Evolutionary conservation across 805 yeast species (phyloP).

Genomic region (Kazachstania bromeliacearum): DNA sequence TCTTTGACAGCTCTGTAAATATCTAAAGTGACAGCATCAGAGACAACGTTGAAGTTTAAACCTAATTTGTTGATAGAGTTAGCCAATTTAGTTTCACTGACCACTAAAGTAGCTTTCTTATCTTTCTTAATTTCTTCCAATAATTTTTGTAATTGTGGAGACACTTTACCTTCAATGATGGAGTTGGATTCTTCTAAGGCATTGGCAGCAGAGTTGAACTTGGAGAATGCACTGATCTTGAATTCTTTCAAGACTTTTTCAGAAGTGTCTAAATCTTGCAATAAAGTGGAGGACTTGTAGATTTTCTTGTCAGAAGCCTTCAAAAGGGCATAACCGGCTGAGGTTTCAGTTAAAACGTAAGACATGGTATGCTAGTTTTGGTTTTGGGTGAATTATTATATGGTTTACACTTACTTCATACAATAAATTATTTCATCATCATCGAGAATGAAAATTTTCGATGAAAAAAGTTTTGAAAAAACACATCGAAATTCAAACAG

Average conservation of each 20-base stretch:
- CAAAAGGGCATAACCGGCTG: slow-evolving; percentile 97
- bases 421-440: too few species aligned
- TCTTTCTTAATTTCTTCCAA: slow-evolving; percentile 68
- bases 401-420: too few species aligned
- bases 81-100: slow-evolving; percentile 91
- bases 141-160: slow-evolving; percentile 68
- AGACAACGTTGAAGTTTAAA: slow-evolving; percentile 74
- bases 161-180: slow-evolving; percentile 86
- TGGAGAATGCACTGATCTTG: slow-evolving; percentile 91
- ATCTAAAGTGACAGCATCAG: slow-evolving; percentile 92
- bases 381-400: too few species aligned
- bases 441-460: too few species aligned
- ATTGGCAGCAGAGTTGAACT: slow-evolving; percentile 87
- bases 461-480: too few species aligned
- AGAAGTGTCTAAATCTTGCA: slow-evolving; percentile 69
- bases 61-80: slow-evolving; percentile 94
- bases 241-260: slow-evolving; percentile 83
- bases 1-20: slow-evolving; percentile 93
- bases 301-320: slow-evolving; percentile 97
- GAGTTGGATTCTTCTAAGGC: slow-evolving; percentile 94
- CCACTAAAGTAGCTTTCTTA: slow-evolving; percentile 80
- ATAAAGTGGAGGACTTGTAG: slow-evolving; percentile 67
- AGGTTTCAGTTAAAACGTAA: slow-evolving; percentile 90
- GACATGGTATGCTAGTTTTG: slow-evolving; percentile 48
- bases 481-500: too few species aligned